Evolutionary conservation across 371 early-diverging fungal species (phyloP).

Genomic region (Lichtheimia corymbifera): DNA sequence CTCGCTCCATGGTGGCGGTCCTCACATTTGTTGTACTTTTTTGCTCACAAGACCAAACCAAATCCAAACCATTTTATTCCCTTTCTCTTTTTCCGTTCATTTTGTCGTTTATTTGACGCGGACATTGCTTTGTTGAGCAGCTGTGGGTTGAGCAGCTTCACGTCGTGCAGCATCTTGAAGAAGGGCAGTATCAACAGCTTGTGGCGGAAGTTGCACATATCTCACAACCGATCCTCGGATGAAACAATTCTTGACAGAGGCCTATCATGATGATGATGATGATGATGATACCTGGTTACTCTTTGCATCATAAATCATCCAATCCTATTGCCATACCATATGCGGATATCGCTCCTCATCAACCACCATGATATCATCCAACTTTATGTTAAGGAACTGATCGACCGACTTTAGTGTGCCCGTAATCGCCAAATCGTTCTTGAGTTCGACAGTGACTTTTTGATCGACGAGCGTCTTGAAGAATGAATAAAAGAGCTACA

Average conservation of each 20-base stretch:
- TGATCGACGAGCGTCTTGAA: slow-evolving; percentile 98
- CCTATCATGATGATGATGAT: slow-evolving; percentile 43
- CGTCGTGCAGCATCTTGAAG: slow-evolving; percentile 96
- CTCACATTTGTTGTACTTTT: neutral
- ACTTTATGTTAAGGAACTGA: slow-evolving; percentile 97
- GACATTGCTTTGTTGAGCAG: slow-evolving; percentile 53
- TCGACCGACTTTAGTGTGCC: slow-evolving; percentile 97
- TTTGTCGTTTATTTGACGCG: slow-evolving; percentile 45
- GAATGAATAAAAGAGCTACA: slow-evolving; percentile 97
- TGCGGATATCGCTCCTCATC: slow-evolving; percentile 94
- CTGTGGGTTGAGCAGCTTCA: slow-evolving; percentile 72
- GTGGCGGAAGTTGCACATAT: slow-evolving; percentile 91
- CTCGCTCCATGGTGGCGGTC: neutral
- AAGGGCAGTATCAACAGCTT: slow-evolving; percentile 89
- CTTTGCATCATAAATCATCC: neutral
- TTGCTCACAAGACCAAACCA: slow-evolving; percentile 2
- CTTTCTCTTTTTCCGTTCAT: slow-evolving; percentile 2
- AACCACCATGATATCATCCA: slow-evolving; percentile 88
- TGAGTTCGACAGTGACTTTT: slow-evolving; percentile 95
- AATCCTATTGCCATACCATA: slow-evolving; percentile 68
- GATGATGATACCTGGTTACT: neutral
- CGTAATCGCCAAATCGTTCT: slow-evolving; percentile 93
- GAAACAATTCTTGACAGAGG: slow-evolving; percentile 95
- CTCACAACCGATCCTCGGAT: slow-evolving; percentile 98
- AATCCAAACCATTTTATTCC: slow-evolving; percentile 1